Percentiles rank a stretch among this genome's conserved stretches.
phyloP scores from a whole-genome alignment of 441 rosid species.

The Omphalea diandra region DNA sequence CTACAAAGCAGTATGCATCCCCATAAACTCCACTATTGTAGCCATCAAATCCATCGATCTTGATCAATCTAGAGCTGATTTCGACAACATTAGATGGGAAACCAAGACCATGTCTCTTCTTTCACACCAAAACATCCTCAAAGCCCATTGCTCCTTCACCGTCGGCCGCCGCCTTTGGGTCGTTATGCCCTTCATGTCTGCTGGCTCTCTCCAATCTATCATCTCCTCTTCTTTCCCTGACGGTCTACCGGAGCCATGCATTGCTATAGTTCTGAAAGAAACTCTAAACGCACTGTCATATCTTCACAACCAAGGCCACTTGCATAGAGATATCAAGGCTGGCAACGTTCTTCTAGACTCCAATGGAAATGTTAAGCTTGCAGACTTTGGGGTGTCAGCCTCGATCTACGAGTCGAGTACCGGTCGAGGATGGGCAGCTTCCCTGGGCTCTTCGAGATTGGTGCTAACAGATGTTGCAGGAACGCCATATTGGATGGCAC shows the following conservation, averaged over 20 bases:
- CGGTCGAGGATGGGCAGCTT: conserved; percentile 9
- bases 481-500: conserved; percentile 92
- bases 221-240: conserved; percentile 57
- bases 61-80: conserved; percentile 57
- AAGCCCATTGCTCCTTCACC: conserved; percentile 74
- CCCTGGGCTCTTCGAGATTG: conserved; percentile 35
- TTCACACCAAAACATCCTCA: conserved; percentile 74
- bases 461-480: conserved; percentile 69
- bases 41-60: conserved; percentile 86
- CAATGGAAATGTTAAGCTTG: conserved; percentile 63
- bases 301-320: conserved; percentile 75
- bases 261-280: conserved; percentile 63
- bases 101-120: conserved; percentile 75
- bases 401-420: conserved; percentile 58
- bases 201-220: conserved; percentile 75
- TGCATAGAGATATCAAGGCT: conserved; percentile 75
- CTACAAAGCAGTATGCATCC: conserved; percentile 76
- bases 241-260: conserved; percentile 67
- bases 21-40: conserved; percentile 49
- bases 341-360: conserved; percentile 72
- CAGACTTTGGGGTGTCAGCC: conserved; percentile 86
- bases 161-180: conserved; percentile 79
- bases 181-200: conserved; percentile 94
- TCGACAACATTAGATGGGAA: conserved; percentile 65
- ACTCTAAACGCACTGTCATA: conserved; percentile 63